Evolutionary conservation across 2,329 filamentous ascomycete species (phyloP), one percentile per base, ranked within the genome.

Genomic region (Hymenoscyphus fraxineus): DNA sequence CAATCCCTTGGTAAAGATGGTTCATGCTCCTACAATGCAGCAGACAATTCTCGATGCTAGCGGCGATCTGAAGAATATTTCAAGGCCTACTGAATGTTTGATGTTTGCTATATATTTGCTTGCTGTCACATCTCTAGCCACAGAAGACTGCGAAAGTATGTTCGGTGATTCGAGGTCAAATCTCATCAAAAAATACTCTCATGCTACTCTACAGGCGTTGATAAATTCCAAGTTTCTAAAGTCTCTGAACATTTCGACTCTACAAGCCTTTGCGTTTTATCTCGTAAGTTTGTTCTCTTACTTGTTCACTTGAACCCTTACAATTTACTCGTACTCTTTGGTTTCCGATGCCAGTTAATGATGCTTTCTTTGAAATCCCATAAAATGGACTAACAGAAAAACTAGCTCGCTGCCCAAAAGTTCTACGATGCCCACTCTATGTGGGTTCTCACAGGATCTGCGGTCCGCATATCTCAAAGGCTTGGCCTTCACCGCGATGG

Each of bases 181-280:
- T 27, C 77, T 89, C 27, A 73, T 85, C 15, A 76, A 75, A 27
- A 83, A 81, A 65, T 89, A 85, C 67, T 82, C 86, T 61, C 78
- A 80, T 35, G 88, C 83, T 0, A 79, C 84, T 0, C 87, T 90
- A 68, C 85, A 90, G 69, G 86, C 88, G 2, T 79, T 92, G 32
- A 80, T 89, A 38, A 89, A 89, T 68, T 87, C 86, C 1, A 83
- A 84, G 22, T 89, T 92, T 31, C 63, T 92, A 77, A 83, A 85
- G 54, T 85, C 85, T 12, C 82, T 85, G 1, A 88, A 92, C 66
- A 74, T 90, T 7, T 82, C 85, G 64, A 81, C 88, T 3, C 76
- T 92, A 38, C 88, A 92, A 74, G 89, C 89, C 1, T 87, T 87
- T 62, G 77, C 88, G 5, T 78, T 92, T 15, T 91, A 88, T 70